Base-by-base conservation (phyloP, 2,329 filamentous ascomycete genomes). In the Colletotrichum karsti region DNA sequence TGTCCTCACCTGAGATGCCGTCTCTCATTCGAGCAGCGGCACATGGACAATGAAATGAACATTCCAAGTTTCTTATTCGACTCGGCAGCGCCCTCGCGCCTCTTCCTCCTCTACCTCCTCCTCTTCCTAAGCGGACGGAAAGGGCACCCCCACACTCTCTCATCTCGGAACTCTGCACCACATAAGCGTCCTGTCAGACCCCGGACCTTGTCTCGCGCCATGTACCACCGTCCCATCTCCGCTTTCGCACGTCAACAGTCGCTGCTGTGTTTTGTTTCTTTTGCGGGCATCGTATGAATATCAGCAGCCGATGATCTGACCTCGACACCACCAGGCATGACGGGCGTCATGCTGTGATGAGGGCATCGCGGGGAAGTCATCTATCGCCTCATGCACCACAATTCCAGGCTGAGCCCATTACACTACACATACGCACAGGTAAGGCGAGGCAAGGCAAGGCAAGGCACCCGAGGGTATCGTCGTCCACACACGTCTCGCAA, bases 191-290 rank as follows among this genome's bases (percentile, higher is more conserved):
- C 30, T 59, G 54, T 46, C 65, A 46, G 6, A 54, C 65, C 65
- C 60, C 24, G 65, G 65, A 64, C 65, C 65, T 64, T 65, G 65
- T 59, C 53, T 54, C 30, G 65, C 65, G 60, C 65, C n/a, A n/a
- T n/a, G n/a, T n/a, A n/a, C n/a, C 30, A 67, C 60, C 50, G 18
- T 24, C 48, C 10, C 12, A 35, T 46, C 60, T 64, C 64, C 64
- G 64, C 64, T 67, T 44, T 67, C 46, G 53, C 65, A 67, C 53
- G 46, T 59, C 53, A 58, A 64, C 39, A 54, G 56, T 35, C 61
- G 30, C 28, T 51, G 59, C 42, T 37, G 26, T 53, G 54, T 57
- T 57, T 53, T 67, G 59, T 51, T 63, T 58, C 64, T 53, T 63
- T 63, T 67, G 59, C 59, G 64, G 51, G 59, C 26, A 63, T 67